Evolutionary conservation across 1,284 basidiomycete species (phyloP).

Genomic region (Mycena citricolor): DNA sequence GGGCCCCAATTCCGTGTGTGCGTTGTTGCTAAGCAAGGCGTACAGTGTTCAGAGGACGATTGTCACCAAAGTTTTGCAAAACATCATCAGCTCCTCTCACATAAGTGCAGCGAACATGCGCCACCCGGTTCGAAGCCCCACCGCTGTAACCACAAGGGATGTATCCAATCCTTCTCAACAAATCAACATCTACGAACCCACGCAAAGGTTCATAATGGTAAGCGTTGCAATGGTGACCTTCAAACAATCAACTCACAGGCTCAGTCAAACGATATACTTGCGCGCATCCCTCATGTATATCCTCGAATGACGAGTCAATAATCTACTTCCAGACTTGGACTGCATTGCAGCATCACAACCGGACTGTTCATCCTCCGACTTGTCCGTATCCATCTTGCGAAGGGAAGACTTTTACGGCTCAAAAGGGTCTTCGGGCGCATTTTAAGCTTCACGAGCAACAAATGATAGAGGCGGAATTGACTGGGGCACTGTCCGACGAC

Average conservation of each 20-base stretch:
- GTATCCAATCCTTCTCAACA: slow-evolving; percentile 77
- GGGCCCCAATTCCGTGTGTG: slow-evolving; percentile 20
- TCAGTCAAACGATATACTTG: slow-evolving; percentile 84
- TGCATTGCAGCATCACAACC: slow-evolving; percentile 78
- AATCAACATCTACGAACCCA: slow-evolving; percentile 81
- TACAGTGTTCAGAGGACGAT: slow-evolving; percentile 60
- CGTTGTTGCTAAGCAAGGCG: slow-evolving; percentile 17
- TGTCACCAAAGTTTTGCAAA: slow-evolving; percentile 77
- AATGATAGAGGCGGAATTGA: slow-evolving; percentile 52
- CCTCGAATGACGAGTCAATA: slow-evolving; percentile 32
- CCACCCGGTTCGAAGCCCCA: slow-evolving; percentile 82
- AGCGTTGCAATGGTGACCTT: slow-evolving; percentile 24
- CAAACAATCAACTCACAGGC: too few relatives aligned
- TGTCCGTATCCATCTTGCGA: slow-evolving; percentile 73
- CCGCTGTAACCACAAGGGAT: slow-evolving; percentile 68
- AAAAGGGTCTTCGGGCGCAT: slow-evolving; percentile 76
- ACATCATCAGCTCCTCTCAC: slow-evolving; percentile 77
- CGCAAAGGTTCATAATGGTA: slow-evolving; percentile 80
- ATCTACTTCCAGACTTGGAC: slow-evolving; percentile 82
- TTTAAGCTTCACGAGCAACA: slow-evolving; percentile 74
- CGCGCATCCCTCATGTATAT: slow-evolving; percentile 59
- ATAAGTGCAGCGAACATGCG: slow-evolving; percentile 71
- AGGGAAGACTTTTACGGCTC: slow-evolving; percentile 70
- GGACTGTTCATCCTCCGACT: slow-evolving; percentile 74
- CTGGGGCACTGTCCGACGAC: slow-evolving; percentile 29